Conservation (phyloP, 371 early-diverging fungal genomes). For the Syncephalastrum racemosum region DNA sequence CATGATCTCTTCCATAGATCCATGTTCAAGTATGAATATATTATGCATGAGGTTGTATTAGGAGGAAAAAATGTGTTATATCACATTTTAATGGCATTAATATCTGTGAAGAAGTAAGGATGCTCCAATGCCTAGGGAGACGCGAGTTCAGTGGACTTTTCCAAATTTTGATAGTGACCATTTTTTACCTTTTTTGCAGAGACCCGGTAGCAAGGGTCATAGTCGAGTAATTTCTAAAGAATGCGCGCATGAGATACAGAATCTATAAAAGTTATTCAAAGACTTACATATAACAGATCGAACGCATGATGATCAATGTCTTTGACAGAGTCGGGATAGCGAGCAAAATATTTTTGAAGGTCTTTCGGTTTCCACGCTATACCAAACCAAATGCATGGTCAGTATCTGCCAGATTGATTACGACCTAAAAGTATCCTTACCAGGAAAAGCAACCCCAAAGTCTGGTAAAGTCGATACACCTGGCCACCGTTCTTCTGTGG, state of each 20-base stretch:
- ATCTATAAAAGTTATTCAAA: background rate
- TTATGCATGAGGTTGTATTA: too few relatives aligned
- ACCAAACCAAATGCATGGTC: background rate
- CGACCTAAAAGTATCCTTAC: constrained; percentile 10
- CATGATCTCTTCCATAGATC: background rate
- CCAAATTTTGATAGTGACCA: background rate
- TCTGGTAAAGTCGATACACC: constrained; percentile 82
- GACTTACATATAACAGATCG: constrained; percentile 10
- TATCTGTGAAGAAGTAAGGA: constrained; percentile 20
- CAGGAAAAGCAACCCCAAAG: constrained; percentile 68
- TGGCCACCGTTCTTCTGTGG: constrained; percentile 85
- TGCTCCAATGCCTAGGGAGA: constrained; percentile 16
- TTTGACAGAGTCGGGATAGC: background rate
- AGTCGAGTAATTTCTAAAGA: constrained; percentile 14
- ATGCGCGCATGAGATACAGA: background rate
- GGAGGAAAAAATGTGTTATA: too few relatives aligned
- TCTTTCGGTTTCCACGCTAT: constrained; percentile 19
- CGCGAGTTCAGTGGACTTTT: background rate
- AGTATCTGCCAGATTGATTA: background rate
- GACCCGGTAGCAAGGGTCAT: constrained; percentile 14
- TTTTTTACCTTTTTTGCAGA: constrained; percentile 19
- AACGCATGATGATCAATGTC: constrained; percentile 13
- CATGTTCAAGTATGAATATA: too few relatives aligned
- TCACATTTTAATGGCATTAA: background rate
- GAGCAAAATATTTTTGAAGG: constrained; percentile 2